Base-by-base conservation (phyloP, 495 filamentous ascomycete species). In the Aspergillus sparsus region DNA sequence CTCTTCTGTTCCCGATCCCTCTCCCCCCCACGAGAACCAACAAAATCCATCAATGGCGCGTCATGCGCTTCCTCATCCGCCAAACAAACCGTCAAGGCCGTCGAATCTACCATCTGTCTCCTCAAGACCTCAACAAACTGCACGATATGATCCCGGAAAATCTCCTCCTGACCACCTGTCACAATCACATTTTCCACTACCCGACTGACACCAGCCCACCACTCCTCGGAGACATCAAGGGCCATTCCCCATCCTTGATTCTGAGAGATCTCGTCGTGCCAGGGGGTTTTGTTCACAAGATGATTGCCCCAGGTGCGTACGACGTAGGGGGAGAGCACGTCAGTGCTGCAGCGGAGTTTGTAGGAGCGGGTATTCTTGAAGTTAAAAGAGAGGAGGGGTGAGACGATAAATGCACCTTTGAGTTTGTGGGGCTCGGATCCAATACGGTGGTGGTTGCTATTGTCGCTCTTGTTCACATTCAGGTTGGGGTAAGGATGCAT, bases 11-110 rank as follows among this genome's bases (percentile, higher is more conserved):
- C 42, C 42, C 9, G 65, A 56, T 32, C 15, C 12, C 35, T 44
- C 60, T 8, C 55, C 58, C 7, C 55, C 65, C 16, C 51, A 49
- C n/a, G n/a, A n/a, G n/a, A n/a, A n/a, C n/a, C n/a, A n/a, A n/a
- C n/a, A 39, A 70, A 70, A 31, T 64, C 67, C 62, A 70, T 67
- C 57, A 70, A 57, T 2, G 62, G 67, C n/a, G 51, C 65, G 62
- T 70, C 65, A 44, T 70, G 67, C 31, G 67, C 55, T 58, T 70
- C 65, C 58, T 70, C 65, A 49, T 63, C 57, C 15, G 37, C 61
- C 57, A 63, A 60, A 39, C 53, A 55, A 2, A 59, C 34, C 5
- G 41, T 45, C 54, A 67, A 64, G 2, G 58, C 31, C 2, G n/a
- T n/a, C n/a, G n/a, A n/a, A n/a, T 42, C 59, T 12, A 31, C 45